Evolutionary conservation across 768 basidiomycete genomes (phyloP).

Genomic region (Amanita exitialis): DNA sequence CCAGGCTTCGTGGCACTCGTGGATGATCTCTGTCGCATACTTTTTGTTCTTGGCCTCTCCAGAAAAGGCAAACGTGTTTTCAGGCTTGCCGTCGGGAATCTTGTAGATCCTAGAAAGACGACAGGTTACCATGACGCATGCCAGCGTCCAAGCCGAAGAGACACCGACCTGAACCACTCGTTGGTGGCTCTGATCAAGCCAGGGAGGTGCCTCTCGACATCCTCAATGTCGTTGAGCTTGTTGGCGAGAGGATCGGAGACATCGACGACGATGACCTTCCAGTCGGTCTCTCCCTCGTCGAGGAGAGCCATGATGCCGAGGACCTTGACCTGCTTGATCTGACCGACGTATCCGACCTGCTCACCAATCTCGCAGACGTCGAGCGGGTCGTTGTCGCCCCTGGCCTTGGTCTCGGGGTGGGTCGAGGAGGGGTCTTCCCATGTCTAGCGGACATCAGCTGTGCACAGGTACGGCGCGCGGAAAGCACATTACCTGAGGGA

Average conservation of each 20-base stretch:
- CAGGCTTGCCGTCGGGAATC: slow-evolving; percentile 91
- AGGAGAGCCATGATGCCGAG: slow-evolving; percentile 99
- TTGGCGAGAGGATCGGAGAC: slow-evolving; percentile 90
- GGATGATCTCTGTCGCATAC: slow-evolving; percentile 97
- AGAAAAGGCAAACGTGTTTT: slow-evolving; percentile 98
- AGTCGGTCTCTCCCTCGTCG: slow-evolving; percentile 99
- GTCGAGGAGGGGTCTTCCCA: slow-evolving; percentile 90
- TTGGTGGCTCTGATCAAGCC: slow-evolving; percentile 95
- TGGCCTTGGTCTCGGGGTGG: slow-evolving; percentile 97
- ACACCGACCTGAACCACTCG: slow-evolving; percentile 89
- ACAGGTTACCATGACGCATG: slow-evolving; percentile 1
- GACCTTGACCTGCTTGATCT: slow-evolving; percentile 99
- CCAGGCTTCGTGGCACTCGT: slow-evolving; percentile 99
- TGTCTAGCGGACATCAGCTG: slow-evolving; percentile 44
- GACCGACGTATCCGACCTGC: slow-evolving; percentile 92
- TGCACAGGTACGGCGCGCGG: too few species aligned
- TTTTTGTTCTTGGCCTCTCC: slow-evolving; percentile 99
- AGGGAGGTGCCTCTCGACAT: slow-evolving; percentile 96
- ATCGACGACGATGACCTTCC: slow-evolving; percentile 99
- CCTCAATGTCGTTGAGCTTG: slow-evolving; percentile 97
- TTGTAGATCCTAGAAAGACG: slow-evolving; percentile 70
- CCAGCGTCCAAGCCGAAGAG: neutral
- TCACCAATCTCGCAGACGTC: slow-evolving; percentile 99
- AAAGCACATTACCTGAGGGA: slow-evolving; percentile 69
- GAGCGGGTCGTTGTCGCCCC: slow-evolving; percentile 98